Evolutionary conservation across 257 asterid species (phyloP).

Genomic region (Salvia splendens): DNA sequence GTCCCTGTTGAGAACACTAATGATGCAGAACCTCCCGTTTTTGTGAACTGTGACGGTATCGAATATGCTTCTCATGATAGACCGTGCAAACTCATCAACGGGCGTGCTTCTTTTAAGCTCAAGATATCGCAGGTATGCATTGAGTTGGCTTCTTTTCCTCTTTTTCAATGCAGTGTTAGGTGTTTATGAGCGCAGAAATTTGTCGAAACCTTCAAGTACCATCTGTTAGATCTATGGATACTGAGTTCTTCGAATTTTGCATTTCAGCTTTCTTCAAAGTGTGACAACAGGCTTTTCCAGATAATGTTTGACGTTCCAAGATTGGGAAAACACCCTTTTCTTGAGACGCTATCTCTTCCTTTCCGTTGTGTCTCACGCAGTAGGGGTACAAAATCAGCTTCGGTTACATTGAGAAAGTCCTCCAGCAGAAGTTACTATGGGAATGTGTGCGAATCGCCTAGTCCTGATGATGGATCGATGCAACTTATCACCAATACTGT

Average conservation of each 20-base stretch:
- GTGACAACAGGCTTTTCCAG: conserved; percentile 75
- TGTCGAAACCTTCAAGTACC: conserved; percentile 16
- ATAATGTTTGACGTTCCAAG: conserved; percentile 62
- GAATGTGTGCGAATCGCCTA: conserved; percentile 54
- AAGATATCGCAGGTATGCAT: conserved; percentile 77
- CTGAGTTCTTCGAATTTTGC: conserved; percentile 24
- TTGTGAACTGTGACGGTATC: conserved; percentile 61
- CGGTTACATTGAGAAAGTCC: conserved; percentile 50
- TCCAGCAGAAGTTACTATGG: conserved; percentile 42
- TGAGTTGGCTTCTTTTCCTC: background rate
- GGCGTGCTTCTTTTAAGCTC: conserved; percentile 82
- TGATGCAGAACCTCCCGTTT: conserved; percentile 82
- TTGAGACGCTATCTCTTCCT: conserved; percentile 55
- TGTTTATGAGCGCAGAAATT: conserved; percentile 9
- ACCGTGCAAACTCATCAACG: conserved; percentile 62
- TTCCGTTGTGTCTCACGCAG: conserved; percentile 81
- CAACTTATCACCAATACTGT: conserved; percentile 61
- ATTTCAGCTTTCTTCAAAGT: conserved; percentile 86
- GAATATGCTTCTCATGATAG: conserved; percentile 66
- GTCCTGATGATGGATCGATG: conserved; percentile 54
- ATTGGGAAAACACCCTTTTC: conserved; percentile 62
- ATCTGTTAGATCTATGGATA: conserved; percentile 14
- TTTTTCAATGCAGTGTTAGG: background rate
- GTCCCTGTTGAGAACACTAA: conserved; percentile 65
- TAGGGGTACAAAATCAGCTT: conserved; percentile 50